Evolutionary conservation across 768 basidiomycete genomes (phyloP).

Genomic region (Trametes meyenii): DNA sequence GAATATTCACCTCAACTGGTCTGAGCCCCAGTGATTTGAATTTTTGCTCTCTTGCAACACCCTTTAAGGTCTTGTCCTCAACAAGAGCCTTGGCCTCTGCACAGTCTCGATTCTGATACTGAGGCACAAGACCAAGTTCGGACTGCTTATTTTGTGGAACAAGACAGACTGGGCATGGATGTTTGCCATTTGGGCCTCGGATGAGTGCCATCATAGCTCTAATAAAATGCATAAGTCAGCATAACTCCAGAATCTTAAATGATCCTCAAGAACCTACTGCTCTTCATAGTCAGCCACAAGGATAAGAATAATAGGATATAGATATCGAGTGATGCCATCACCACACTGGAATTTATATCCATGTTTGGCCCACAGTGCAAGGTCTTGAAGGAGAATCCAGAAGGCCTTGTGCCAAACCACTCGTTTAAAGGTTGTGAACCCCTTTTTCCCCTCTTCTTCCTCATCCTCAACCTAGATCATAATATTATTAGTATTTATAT

Average conservation of each 20-base stretch:
- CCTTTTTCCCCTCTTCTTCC: slow-evolving; percentile 33
- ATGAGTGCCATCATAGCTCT: slow-evolving; percentile 23
- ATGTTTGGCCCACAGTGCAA: background rate
- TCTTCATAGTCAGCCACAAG: slow-evolving; percentile 23
- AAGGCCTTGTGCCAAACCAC: slow-evolving; percentile 47
- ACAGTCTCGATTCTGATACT: background rate
- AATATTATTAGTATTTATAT: background rate
- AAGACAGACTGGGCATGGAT: slow-evolving; percentile 23
- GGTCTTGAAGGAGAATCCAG: slow-evolving; percentile 35
- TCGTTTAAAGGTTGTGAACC: slow-evolving; percentile 28
- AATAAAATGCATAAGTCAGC: too few species aligned
- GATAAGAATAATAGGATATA: slow-evolving; percentile 9
- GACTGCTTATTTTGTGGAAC: slow-evolving; percentile 7
- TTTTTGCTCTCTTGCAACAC: too few species aligned
- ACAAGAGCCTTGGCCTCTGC: background rate
- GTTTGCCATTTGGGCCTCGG: slow-evolving; percentile 3
- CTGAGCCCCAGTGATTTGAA: background rate
- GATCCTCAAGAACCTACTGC: slow-evolving; percentile 12
- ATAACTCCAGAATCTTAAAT: background rate
- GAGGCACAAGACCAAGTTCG: background rate
- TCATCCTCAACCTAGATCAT: slow-evolving; percentile 39
- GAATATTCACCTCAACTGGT: background rate
- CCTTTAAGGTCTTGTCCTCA: background rate
- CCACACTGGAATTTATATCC: slow-evolving; percentile 1
- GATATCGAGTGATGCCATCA: background rate